Evolutionary conservation across 208 protist genomes (phyloP).

Genomic region (Wallacemonas sp.): DNA sequence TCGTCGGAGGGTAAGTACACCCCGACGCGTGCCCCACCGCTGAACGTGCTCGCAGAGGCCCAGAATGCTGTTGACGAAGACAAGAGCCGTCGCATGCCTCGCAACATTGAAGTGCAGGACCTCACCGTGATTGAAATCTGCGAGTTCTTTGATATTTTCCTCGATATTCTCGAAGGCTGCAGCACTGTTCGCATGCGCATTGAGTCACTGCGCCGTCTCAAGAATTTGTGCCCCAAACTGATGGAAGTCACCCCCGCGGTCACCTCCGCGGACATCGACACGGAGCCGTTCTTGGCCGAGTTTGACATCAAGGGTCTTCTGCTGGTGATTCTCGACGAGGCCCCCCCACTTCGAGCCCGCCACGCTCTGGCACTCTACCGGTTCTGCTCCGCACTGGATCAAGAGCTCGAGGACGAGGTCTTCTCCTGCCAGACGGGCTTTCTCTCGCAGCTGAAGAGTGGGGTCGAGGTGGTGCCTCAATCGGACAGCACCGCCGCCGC

Average conservation of each 20-base stretch:
- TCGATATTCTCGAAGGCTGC: constrained; percentile 33
- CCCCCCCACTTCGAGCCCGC: constrained; percentile 52
- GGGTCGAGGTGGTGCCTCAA: not conserved
- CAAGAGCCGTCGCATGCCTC: constrained; percentile 8
- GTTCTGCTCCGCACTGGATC: constrained; percentile 58
- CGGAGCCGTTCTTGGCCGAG: constrained; percentile 31
- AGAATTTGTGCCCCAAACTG: constrained; percentile 27
- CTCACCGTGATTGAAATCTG: constrained; percentile 39
- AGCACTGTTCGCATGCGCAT: constrained; percentile 22
- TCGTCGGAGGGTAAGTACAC: not conserved
- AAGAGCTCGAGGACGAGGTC: constrained; percentile 80
- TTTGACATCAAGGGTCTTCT: constrained; percentile 47
- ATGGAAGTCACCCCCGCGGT: constrained; percentile 34
- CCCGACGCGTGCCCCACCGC: constrained; percentile 10
- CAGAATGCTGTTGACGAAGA: not conserved
- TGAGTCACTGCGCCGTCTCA: constrained; percentile 26
- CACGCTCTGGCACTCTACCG: constrained; percentile 70
- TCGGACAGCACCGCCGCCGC: not conserved
- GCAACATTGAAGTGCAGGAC: constrained; percentile 29
- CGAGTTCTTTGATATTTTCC: constrained; percentile 43
- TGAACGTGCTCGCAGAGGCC: not conserved
- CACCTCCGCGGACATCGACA: constrained; percentile 6
- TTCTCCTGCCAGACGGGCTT: constrained; percentile 49
- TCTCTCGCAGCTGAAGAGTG: constrained; percentile 28
- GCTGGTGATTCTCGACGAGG: constrained; percentile 43